Evolutionary conservation across 2,329 filamentous ascomycete genomes (phyloP).

Genomic region (Cryphonectria parasitica): DNA sequence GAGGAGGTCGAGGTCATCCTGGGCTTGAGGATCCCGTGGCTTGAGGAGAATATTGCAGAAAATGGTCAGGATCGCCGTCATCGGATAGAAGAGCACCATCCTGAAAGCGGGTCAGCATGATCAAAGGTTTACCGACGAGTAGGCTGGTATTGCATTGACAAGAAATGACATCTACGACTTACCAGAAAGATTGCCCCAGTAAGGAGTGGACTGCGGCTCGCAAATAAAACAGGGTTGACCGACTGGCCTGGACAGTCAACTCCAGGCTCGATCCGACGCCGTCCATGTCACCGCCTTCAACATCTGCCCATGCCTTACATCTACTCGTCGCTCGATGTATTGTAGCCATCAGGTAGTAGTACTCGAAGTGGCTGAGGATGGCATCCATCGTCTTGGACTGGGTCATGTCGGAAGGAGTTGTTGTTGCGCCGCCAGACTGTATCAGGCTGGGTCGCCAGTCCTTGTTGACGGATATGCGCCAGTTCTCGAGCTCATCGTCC

Average conservation of each 20-base stretch:
- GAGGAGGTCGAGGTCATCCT: constrained; percentile 52
- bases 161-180: constrained; percentile 28
- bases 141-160: background rate
- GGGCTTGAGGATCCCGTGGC: constrained; percentile 48
- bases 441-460: constrained; percentile 50
- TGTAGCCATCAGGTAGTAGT: constrained; percentile 57
- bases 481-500: constrained; percentile 59
- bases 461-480: constrained; percentile 53
- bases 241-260: constrained; percentile 58
- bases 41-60: constrained; percentile 59
- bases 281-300: constrained; percentile 43
- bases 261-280: constrained; percentile 57
- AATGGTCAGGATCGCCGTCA: constrained; percentile 56
- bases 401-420: constrained; percentile 22
- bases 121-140: constrained; percentile 12
- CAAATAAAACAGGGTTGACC: constrained; percentile 56
- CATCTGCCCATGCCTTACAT: constrained; percentile 47
- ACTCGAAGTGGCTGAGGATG: constrained; percentile 56
- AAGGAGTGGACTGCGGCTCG: constrained; percentile 47
- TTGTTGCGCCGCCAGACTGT: constrained; percentile 13
- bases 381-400: constrained; percentile 45
- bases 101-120: constrained; percentile 39
- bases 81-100: constrained; percentile 60
- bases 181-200: constrained; percentile 55
- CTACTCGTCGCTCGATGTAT: constrained; percentile 60